Percentiles rank a stretch among this genome's conserved stretches.
phyloP scores from a whole-genome alignment of 108 stramenopile species.

The Cyclotella choctawhatcheeana region DNA sequence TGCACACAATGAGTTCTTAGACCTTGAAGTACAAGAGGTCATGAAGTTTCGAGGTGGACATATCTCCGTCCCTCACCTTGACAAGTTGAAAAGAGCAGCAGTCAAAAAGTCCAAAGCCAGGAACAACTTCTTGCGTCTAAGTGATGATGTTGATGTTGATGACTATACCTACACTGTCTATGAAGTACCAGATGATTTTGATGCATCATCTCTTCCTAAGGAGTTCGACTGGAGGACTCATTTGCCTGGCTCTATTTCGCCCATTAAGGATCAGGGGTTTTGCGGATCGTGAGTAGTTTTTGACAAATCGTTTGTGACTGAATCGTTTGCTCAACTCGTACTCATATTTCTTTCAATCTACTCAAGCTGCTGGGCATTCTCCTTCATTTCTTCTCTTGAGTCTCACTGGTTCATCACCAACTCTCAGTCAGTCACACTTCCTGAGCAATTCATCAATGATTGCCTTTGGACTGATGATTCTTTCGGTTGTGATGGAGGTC shows the following conservation, averaged over 20 bases:
- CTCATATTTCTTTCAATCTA: not conserved
- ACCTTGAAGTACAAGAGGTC: constrained; percentile 30
- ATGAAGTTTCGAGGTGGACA: constrained; percentile 34
- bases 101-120: not conserved
- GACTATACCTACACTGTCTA: constrained; percentile 15
- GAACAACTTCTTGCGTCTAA: not conserved
- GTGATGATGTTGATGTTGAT: constrained; percentile 4
- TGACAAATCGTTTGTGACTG: not conserved
- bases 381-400: constrained; percentile 36
- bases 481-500: constrained; percentile 29
- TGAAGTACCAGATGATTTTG: constrained; percentile 30
- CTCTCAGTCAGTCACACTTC: constrained; percentile 22
- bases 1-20: constrained; percentile 35
- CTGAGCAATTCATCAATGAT: constrained; percentile 40
- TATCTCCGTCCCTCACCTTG: not conserved
- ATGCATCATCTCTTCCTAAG: constrained; percentile 33
- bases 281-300: constrained; percentile 52
- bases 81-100: not conserved
- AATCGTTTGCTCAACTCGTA: not conserved
- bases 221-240: constrained; percentile 40
- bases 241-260: constrained; percentile 51
- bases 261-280: constrained; percentile 69
- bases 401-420: constrained; percentile 32
- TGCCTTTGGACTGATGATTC: constrained; percentile 23
- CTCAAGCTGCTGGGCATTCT: constrained; percentile 67